Conservation (phyloP, 1,284 basidiomycete species). For the Mycena sp. region DNA sequence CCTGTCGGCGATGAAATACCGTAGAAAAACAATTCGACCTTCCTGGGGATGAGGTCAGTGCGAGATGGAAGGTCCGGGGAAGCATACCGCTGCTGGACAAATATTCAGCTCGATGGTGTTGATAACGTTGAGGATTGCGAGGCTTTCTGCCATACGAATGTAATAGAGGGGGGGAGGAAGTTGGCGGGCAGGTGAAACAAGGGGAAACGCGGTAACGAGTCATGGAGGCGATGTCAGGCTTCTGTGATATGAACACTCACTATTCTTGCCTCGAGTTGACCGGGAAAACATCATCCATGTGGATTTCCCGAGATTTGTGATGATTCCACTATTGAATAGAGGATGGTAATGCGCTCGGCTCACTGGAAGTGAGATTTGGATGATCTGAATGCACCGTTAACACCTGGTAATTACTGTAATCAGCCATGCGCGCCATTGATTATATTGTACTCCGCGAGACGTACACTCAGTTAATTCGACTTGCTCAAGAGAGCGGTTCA, state of each 20-base stretch:
- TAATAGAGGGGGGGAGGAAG: neutral
- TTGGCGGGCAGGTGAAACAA: neutral
- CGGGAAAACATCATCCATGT: neutral
- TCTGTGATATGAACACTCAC: neutral
- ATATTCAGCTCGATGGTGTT: neutral
- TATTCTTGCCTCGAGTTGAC: neutral
- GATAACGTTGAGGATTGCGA: neutral
- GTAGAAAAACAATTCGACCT: neutral
- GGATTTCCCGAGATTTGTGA: too few species aligned
- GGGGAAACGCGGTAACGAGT: neutral
- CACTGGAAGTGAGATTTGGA: too few species aligned
- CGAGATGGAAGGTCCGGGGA: neutral
- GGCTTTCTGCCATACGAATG: neutral
- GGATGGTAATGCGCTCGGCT: too few species aligned
- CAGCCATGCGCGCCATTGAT: too few species aligned
- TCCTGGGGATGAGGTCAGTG: neutral
- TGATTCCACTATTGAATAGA: too few species aligned
- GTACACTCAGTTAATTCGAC: too few species aligned
- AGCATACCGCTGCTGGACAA: neutral
- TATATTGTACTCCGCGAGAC: too few species aligned
- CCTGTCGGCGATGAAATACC: neutral
- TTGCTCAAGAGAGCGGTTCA: too few species aligned
- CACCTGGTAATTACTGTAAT: too few species aligned
- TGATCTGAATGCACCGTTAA: too few species aligned
- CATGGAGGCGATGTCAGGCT: neutral